Evolutionary conservation across 2,329 filamentous ascomycete genomes (phyloP).

Genomic region (Pestalotiopsis sp.): DNA sequence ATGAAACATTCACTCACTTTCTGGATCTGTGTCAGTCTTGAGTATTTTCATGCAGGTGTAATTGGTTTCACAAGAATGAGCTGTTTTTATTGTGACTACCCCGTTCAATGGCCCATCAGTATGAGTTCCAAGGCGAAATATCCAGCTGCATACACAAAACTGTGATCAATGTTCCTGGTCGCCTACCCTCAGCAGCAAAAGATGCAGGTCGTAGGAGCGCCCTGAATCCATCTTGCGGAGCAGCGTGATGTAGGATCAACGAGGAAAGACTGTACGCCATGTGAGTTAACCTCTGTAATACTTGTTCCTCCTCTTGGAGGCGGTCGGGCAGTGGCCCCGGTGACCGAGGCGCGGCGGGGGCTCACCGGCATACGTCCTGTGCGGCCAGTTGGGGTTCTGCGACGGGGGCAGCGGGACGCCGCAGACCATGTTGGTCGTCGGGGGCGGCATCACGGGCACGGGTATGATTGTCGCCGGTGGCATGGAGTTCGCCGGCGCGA

Average conservation of each 20-base stretch:
- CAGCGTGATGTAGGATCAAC: not conserved
- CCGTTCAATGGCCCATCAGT: no score
- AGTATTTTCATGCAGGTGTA: no score
- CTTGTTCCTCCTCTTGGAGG: not conserved
- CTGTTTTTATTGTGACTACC: no score
- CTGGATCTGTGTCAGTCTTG: no score
- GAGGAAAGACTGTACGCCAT: not conserved
- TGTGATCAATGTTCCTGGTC: no score
- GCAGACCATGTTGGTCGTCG: not conserved
- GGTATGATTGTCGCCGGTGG: not conserved
- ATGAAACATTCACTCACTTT: no score
- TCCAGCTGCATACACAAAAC: no score
- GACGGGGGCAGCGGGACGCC: not conserved
- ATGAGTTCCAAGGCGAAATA: no score
- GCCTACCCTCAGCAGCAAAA: no score
- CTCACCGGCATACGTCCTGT: not conserved
- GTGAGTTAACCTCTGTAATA: constrained; percentile 3
- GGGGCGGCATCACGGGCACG: not conserved
- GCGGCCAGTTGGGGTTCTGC: not conserved
- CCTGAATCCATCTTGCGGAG: not conserved
- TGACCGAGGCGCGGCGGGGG: not conserved
- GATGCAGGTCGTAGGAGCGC: no score
- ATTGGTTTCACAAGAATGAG: no score
- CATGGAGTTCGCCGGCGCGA: not conserved
- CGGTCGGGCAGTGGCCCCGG: not conserved